These are phyloP conservation scores for Postia placenta DNA, from an alignment of 768 basidiomycete genomes.

Conservation along the genomic window DNA sequence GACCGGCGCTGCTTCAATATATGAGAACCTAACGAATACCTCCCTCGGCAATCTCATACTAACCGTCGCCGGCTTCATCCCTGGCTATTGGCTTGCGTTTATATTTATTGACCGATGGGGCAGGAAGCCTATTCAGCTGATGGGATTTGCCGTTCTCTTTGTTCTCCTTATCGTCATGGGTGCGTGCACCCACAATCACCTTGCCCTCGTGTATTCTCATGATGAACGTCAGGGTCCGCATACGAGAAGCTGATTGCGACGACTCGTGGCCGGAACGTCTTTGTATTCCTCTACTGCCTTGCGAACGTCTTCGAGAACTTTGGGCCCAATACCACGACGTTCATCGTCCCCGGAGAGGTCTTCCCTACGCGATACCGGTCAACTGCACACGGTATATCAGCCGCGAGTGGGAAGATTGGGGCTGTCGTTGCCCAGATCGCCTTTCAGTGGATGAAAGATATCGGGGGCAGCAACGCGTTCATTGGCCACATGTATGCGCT, in stretches of 20 bases:
- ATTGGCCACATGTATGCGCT: slow-evolving; percentile 30
- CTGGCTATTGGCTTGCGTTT: slow-evolving; percentile 33
- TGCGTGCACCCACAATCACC: slow-evolving; percentile 6
- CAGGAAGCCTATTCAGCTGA: slow-evolving; percentile 34
- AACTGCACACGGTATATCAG: slow-evolving; percentile 39
- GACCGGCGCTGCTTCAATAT: slow-evolving; percentile 11
- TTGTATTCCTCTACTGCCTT: slow-evolving; percentile 35
- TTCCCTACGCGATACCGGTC: slow-evolving; percentile 42
- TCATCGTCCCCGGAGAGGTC: slow-evolving; percentile 38
- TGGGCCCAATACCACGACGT: slow-evolving; percentile 38
- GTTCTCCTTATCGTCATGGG: slow-evolving; percentile 28
- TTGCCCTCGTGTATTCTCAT: not conserved
- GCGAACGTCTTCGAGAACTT: slow-evolving; percentile 41
- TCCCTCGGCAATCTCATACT: slow-evolving; percentile 31
- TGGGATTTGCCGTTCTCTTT: slow-evolving; percentile 31
- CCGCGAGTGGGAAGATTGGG: slow-evolving; percentile 38
- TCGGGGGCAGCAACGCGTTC: slow-evolving; percentile 25
- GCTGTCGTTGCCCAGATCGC: slow-evolving; percentile 35
- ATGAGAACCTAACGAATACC: slow-evolving; percentile 24
- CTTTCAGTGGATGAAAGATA: slow-evolving; percentile 31
- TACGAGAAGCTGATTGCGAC: slow-evolving; percentile 24
- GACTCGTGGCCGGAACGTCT: slow-evolving; percentile 18
- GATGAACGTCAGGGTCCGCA: slow-evolving; percentile 17
- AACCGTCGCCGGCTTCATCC: slow-evolving; percentile 32
- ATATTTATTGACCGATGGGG: slow-evolving; percentile 32